Base-by-base conservation (phyloP, 345 rosid genomes). In the Euclidium syriacum region DNA sequence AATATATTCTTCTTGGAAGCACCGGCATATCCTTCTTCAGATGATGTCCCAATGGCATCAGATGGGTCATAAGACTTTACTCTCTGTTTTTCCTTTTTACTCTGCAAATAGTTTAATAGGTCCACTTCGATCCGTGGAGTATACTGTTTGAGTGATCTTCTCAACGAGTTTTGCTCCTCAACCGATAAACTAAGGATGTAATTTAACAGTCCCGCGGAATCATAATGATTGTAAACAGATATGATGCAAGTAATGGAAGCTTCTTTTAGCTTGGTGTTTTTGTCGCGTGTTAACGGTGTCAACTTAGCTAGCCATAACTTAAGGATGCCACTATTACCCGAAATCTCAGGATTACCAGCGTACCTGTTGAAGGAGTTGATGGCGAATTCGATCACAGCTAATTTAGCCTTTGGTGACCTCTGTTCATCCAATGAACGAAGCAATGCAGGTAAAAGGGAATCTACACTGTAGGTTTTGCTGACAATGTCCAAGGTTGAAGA, bases 91-190 rank as follows among this genome's bases (percentile, higher is more conserved):
- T 92, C 99, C 73, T 94, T 90, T 83, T 90, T 94, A 77, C 59
- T 86, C 82, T 94, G 99, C 80, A 94, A 68, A 76, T 78, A 90
- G 84, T 90, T 94, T 81, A 94, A 79, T 17, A 94, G 80, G 73
- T 94, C 99, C 76, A 94, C 99, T 71, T 94, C 99, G 67, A 94
- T 90, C 27, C 96, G 96, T 65, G 99, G 99, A 64, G 97, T 90
- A 62, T 84, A 78, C 68, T 87, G 97, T 67, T 90, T 94, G 53
- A 94, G 90, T 34, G 95, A 77, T 51, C 99, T 86, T 76, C 97
- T 84, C 81, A 90, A 77, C 58, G 88, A 84, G 79, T 87, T 94
- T 72, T 94, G 99, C 69, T 94, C 96, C 77, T 94, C 99, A 70
- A 94, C 91, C 26, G 97, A 85, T 72, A 94, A 76, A 81, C 89